Percentiles rank a stretch among this genome's conserved stretches.
Conservation (phyloP, 331 rosid genomes). For the Dryas integrifolia region DNA sequence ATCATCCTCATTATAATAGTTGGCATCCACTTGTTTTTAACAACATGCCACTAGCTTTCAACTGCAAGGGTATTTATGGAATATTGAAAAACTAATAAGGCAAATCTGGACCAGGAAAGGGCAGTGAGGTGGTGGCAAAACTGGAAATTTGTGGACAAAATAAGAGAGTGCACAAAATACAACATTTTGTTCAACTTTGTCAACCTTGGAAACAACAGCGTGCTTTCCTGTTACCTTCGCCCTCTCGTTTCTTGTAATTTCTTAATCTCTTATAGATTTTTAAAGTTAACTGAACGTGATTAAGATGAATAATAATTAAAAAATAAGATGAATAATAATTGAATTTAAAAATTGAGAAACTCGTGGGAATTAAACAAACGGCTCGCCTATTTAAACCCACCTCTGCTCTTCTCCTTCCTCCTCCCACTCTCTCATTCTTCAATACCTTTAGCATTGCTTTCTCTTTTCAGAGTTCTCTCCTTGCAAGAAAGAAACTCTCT, state of each 20-base stretch:
- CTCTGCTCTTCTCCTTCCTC: slow-evolving; percentile 38
- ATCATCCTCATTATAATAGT: not conserved
- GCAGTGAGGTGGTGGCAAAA: not conserved
- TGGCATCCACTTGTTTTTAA: slow-evolving; percentile 10
- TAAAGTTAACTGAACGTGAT: slow-evolving; percentile 7
- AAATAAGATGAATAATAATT: not conserved
- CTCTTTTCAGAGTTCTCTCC: slow-evolving; percentile 28
- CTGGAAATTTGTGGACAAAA: slow-evolving; percentile 23
- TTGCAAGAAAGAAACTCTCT: slow-evolving; percentile 29
- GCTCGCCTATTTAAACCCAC: slow-evolving; percentile 56
- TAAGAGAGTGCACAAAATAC: slow-evolving; percentile 22
- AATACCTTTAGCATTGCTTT: slow-evolving; percentile 20
- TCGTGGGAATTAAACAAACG: slow-evolving; percentile 27
- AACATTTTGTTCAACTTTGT: not conserved
- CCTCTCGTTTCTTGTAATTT: not conserved
- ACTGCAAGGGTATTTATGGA: not conserved
- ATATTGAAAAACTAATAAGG: not conserved
- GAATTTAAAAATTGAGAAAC: slow-evolving; percentile 16
- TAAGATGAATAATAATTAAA: not conserved
- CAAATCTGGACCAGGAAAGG: not conserved
- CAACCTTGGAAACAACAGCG: not conserved
- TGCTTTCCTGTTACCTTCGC: not conserved
- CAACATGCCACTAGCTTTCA: not conserved
- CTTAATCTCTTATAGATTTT: not conserved
- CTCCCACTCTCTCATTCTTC: slow-evolving; percentile 43